phyloP scores from a whole-genome alignment of 371 early-diverging fungal genomes.

The Lichtheimia corymbifera region DNA sequence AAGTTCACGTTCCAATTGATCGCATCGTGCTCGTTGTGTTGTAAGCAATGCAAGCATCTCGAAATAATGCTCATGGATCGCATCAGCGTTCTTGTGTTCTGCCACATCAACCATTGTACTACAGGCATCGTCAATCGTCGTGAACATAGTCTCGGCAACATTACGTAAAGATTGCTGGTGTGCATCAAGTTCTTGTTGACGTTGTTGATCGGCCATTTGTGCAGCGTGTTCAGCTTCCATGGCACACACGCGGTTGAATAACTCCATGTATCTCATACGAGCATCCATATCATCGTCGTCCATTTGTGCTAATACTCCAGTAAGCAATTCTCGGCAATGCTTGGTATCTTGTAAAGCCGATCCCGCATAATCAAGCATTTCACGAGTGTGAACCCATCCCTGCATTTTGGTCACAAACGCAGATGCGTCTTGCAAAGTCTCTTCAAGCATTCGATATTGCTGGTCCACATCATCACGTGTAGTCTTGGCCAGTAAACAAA shows the following conservation, averaged over 20 bases:
- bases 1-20: background rate
- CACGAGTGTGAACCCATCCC: background rate
- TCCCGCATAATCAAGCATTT: background rate
- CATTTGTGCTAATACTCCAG: background rate
- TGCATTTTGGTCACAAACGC: constrained; percentile 1
- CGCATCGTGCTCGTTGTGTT: background rate
- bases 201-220: background rate
- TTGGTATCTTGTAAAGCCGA: background rate
- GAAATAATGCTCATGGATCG: background rate
- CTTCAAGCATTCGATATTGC: background rate
- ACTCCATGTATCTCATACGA: background rate
- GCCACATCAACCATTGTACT: no score
- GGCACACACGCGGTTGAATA: background rate
- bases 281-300: constrained; percentile 2
- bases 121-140: no score
- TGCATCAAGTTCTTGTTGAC: background rate
- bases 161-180: background rate
- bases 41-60: background rate
- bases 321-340: background rate
- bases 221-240: background rate
- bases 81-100: background rate
- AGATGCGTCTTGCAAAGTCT: background rate
- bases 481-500: no score
- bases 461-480: no score
- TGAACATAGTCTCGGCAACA: no score